Base-by-base conservation (phyloP, 2,329 filamentous ascomycete genomes). In the Xylaria sp. region DNA sequence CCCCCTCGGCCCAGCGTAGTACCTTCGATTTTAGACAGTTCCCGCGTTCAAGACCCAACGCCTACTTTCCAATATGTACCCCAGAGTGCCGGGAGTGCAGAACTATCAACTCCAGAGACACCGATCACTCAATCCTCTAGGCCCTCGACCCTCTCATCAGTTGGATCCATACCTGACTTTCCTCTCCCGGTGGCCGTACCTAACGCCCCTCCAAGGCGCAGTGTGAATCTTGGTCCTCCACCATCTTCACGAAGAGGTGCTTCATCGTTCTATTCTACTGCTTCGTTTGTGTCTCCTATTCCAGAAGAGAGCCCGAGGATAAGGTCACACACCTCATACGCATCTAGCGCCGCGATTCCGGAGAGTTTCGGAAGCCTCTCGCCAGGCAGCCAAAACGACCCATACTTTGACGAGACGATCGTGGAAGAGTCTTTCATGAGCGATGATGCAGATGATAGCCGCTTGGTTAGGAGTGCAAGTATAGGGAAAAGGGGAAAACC, bases 201-300 rank as follows among this genome's bases (percentile, higher is more conserved):
- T 60, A 73, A 76, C 25, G 78, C 79, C 1, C 76, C 78, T 5
- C 76, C 78, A 27, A 80, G 87, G 65, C 83, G 84, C 72, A 88
- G 85, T 70, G 82, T 85, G 16, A 86, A 82, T 59, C 77, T 90
- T 13, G 88, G 88, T 2, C 88, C 88, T 21, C 89, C 89, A 0
- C 88, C 88, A 2, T 88, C 85, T 13, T 83, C 87, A 3, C 84
- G 89, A 73, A 82, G 88, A 72, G 88, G 88, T 1, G 85, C 84
- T 32, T 90, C 88, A 0, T 89, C 88, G 0, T 90, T 90, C 69
- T 90, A 91, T 74, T 91, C 90, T 2, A 87, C 85, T 71, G 81
- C 84, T 13, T 92, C 91, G 0, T 91, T 86, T 68, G 91, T 94
- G 29, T 92, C 92, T 0, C 91, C 92, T 0, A 94, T 94, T 62